Evolutionary conservation across 768 basidiomycete species (phyloP), one percentile per base, ranked within the genome.

Genomic region (Suillus placidus): DNA sequence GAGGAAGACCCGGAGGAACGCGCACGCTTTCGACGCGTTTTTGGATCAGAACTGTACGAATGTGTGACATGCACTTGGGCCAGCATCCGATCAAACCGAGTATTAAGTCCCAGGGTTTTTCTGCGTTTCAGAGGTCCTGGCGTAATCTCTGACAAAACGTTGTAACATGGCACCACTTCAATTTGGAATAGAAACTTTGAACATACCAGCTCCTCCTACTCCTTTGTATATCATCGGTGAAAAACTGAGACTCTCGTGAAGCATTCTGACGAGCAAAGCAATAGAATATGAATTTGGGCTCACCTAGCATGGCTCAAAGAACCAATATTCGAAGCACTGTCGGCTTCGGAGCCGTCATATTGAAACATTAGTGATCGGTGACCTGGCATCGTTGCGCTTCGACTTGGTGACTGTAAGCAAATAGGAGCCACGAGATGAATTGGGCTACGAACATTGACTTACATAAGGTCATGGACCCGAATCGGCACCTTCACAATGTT

Each of bases 11-110:
- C 75, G 8, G 79, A 78, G 30, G 83, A 85, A 40, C 72, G 70
- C 10, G 73, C 68, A 47, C 80, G 78, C 35, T 70, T 74, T 40
- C 79, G 78, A 61, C 67, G 70, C 49, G 23, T 35, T 54, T 62
- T 68, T 52, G 76, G 70, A 60, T 65, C 71, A 42, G 34, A 64
- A 55, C 54, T 70, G 60, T 65, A 52, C 62, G 76, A 70, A 67
- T 77, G 72, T 47, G 78, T 72, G n/a, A 77, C 67, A 62, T 84
- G 81, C 78, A 90, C 85, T 3, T 84, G 80, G 60, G 85, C 81
- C 37, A 91, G 76, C 90, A 92, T 92, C 52, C 80, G 80, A 73
- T 92, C 90, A 69, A 86, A 90, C 45, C 84, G 84, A 40, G 81
- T 73, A 68, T 91, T 92, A 58, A 88, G 75, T 9, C 83, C 82